A percentile compares a stretch with the other conserved stretches of the same genome.
phyloP scores from a whole-genome alignment of 768 basidiomycete species.

The Suillus subluteus region DNA sequence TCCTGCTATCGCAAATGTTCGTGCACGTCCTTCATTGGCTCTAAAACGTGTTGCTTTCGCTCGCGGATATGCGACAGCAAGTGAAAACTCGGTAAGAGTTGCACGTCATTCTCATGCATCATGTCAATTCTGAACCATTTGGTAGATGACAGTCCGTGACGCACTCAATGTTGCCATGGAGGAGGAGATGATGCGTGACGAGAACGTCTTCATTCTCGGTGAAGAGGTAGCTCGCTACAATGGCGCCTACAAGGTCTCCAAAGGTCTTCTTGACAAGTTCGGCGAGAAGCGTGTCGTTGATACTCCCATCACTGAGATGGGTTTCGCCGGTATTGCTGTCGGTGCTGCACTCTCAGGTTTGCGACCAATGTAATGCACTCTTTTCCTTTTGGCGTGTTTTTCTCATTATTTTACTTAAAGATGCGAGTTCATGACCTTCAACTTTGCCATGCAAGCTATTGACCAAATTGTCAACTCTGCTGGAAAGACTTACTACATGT shows the following conservation, averaged over 20 bases:
- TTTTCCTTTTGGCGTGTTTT: constrained; percentile 6
- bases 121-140: constrained; percentile 22
- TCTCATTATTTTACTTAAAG: constrained; percentile 41
- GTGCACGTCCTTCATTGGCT: constrained; percentile 45
- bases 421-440: constrained; percentile 99
- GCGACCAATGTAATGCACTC: constrained; percentile 74
- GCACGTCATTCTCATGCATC: constrained; percentile 34
- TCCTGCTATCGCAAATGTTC: constrained; percentile 47
- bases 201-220: constrained; percentile 92
- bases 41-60: constrained; percentile 46
- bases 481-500: constrained; percentile 99
- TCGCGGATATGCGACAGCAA: constrained; percentile 69
- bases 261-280: constrained; percentile 98
- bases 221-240: constrained; percentile 99
- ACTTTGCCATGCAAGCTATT: constrained; percentile 99
- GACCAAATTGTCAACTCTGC: constrained; percentile 99
- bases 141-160: constrained; percentile 96
- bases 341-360: constrained; percentile 95
- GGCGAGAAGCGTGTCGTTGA: constrained; percentile 98
- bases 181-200: constrained; percentile 98
- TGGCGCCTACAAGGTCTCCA: constrained; percentile 98
- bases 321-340: constrained; percentile 95
- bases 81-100: constrained; percentile 50
- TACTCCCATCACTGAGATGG: constrained; percentile 97
- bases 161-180: constrained; percentile 98